Conservation (phyloP, 2,329 filamentous ascomycete genomes). For the Phialophora verrucosa region DNA sequence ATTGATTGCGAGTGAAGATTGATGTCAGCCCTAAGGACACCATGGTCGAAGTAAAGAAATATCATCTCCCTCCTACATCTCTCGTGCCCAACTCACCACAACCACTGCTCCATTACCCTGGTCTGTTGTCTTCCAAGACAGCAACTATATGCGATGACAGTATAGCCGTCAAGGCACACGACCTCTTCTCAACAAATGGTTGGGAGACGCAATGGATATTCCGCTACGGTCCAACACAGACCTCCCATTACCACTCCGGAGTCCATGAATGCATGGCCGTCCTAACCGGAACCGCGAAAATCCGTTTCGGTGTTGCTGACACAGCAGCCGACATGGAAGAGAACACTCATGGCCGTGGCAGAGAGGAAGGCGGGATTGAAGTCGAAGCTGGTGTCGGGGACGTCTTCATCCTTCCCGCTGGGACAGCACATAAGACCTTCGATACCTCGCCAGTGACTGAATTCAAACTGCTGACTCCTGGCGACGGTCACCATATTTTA, state of each 20-base stretch:
- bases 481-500: conserved; percentile 48
- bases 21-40: conserved; percentile 42
- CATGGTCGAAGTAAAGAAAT: conserved; percentile 60
- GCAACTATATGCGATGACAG: conserved; percentile 32
- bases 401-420: conserved; percentile 64
- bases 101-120: conserved; percentile 61
- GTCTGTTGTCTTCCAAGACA: conserved; percentile 45
- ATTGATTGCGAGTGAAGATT: neutral
- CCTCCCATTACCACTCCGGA: conserved; percentile 63
- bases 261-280: conserved; percentile 66
- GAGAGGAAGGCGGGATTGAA: conserved; percentile 58
- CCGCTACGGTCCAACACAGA: conserved; percentile 61
- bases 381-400: conserved; percentile 59
- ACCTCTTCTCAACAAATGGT: conserved; percentile 55
- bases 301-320: conserved; percentile 63
- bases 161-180: conserved; percentile 46
- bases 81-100: conserved; percentile 60
- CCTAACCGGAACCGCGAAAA: conserved; percentile 58
- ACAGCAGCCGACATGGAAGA: conserved; percentile 48
- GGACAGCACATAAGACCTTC: conserved; percentile 62
- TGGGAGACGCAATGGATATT: conserved; percentile 64
- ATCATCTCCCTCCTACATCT: conserved; percentile 50
- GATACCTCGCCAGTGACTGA: conserved; percentile 48
- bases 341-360: conserved; percentile 48
- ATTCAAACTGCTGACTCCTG: conserved; percentile 54